A percentile compares a stretch with the other conserved stretches of the same genome.
phyloP scores from a whole-genome alignment of 345 rosid genomes.

The Streptanthus diversifolius region DNA sequence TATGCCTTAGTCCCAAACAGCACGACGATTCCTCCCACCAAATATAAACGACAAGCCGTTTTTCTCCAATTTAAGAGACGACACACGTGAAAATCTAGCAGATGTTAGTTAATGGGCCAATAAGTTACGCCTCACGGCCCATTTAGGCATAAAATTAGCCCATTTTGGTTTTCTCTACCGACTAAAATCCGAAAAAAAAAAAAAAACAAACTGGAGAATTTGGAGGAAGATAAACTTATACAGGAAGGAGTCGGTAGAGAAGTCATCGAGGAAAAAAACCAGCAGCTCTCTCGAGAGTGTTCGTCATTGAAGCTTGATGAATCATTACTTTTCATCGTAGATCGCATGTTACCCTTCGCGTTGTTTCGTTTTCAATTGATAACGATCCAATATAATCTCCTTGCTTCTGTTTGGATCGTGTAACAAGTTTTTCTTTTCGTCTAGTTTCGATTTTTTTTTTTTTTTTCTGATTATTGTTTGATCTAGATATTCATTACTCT shows the following conservation, averaged over 20 bases:
- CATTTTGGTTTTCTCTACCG: neutral
- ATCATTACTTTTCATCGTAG: neutral
- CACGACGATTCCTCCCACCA: neutral
- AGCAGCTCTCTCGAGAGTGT: constrained; percentile 2
- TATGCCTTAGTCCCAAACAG: neutral
- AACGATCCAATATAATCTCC: constrained; percentile 1
- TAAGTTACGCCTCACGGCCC: constrained; percentile 2
- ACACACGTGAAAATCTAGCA: neutral
- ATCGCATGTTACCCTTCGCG: neutral
- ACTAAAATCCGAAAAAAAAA: neutral
- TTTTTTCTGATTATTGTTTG: neutral
- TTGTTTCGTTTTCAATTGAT: neutral
- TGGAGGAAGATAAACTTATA: neutral
- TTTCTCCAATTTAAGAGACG: neutral
- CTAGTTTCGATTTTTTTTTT: neutral
- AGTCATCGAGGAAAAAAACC: neutral
- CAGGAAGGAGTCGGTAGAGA: constrained; percentile 1
- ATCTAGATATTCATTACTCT: neutral
- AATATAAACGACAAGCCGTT: constrained; percentile 9
- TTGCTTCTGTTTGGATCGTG: neutral
- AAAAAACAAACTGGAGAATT: neutral
- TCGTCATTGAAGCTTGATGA: constrained; percentile 1
- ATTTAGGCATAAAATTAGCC: constrained; percentile 14
- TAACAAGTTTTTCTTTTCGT: neutral
- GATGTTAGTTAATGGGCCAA: neutral